Percentiles rank a stretch among this genome's conserved stretches.
These are phyloP conservation scores for Tolypocladium album DNA, from an alignment of 2,329 filamentous ascomycete genomes.

Conservation along the genomic window DNA sequence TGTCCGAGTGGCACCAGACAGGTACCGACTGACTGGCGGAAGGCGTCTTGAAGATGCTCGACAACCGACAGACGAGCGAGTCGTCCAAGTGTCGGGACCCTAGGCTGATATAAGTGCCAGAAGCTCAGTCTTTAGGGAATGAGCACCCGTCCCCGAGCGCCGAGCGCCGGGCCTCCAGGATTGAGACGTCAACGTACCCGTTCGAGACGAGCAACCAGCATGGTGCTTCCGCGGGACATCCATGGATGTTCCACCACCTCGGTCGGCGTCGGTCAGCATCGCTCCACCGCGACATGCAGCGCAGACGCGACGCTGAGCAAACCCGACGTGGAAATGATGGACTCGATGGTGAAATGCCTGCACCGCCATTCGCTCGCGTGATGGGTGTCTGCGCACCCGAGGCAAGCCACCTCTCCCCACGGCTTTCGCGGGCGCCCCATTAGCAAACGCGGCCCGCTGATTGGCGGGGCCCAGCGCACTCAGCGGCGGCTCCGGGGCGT, in stretches of 20 bases:
- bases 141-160: too few relatives aligned
- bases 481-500: not conserved
- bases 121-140: not conserved
- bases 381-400: not conserved
- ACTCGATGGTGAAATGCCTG: not conserved
- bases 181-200: too few relatives aligned
- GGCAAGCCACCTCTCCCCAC: not conserved
- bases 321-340: not conserved
- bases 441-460: conserved; percentile 15
- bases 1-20: not conserved
- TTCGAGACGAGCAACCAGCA: too few relatives aligned
- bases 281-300: not conserved
- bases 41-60: not conserved
- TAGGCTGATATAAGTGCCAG: not conserved
- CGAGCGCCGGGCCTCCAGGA: too few relatives aligned
- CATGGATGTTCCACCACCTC: not conserved
- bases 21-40: not conserved
- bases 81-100: not conserved
- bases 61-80: not conserved
- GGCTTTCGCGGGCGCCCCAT: conserved; percentile 5
- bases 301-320: not conserved
- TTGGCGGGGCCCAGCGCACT: conserved; percentile 9
- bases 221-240: too few relatives aligned
- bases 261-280: not conserved
- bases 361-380: not conserved